Conservation (phyloP, 768 basidiomycete genomes). For the Ramaria rubella region DNA sequence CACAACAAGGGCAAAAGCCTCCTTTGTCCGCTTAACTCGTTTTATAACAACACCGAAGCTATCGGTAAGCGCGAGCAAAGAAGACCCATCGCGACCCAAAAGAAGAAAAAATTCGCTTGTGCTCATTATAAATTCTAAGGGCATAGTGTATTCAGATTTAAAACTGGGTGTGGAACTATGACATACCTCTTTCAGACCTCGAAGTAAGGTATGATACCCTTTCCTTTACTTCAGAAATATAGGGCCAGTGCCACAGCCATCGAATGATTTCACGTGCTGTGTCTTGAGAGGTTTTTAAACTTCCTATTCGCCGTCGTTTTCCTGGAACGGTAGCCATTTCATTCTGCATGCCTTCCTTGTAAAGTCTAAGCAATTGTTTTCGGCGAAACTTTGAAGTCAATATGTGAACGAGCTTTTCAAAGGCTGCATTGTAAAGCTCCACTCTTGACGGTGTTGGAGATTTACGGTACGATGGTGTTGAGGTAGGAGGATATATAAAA, state of each 20-base stretch:
- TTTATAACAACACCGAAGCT: conserved; percentile 1
- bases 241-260: conserved; percentile 10
- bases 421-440: background rate
- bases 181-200: conserved; percentile 6
- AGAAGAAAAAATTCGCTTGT: conserved; percentile 9
- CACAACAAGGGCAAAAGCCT: background rate
- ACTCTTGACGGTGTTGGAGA: background rate
- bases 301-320: background rate
- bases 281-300: conserved; percentile 3
- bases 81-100: conserved; percentile 5
- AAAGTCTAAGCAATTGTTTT: conserved; percentile 1
- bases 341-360: conserved; percentile 4
- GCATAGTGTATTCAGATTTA: background rate
- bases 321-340: background rate
- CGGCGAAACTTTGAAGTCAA: conserved; percentile 1
- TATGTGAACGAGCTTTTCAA: background rate
- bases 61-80: conserved; percentile 3
- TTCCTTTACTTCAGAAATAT: conserved; percentile 1
- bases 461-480: background rate
- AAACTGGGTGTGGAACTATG: background rate
- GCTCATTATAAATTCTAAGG: background rate
- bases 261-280: conserved; percentile 4
- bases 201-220: background rate
- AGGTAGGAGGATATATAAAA: background rate
- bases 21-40: background rate